Percentiles rank a stretch among this genome's conserved stretches.
Conservation (phyloP, 306 rosid genomes). For the Fragaria iinumae region DNA sequence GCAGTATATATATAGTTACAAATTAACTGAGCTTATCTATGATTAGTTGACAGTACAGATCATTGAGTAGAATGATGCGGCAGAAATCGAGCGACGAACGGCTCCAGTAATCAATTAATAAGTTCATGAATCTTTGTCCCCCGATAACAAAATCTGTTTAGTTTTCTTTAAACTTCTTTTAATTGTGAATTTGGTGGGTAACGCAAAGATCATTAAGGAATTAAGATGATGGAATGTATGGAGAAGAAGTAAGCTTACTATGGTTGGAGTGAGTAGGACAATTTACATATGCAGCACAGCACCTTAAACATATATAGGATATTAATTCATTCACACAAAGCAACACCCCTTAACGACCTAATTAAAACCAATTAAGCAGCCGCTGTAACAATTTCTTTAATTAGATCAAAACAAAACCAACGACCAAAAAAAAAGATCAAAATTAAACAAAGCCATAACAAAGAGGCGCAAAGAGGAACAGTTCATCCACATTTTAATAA, state of each 20-base stretch:
- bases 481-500: not conserved
- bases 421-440: too few relatives aligned
- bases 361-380: not conserved
- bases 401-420: not conserved
- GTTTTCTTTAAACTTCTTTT: not conserved
- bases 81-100: not conserved
- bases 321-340: not conserved
- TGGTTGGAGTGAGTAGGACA: not conserved
- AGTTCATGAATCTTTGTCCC: slow-evolving; percentile 1
- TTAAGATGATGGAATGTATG: not conserved
- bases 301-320: not conserved
- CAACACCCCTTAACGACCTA: not conserved
- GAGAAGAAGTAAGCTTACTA: not conserved
- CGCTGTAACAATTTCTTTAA: not conserved
- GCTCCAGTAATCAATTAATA: not conserved
- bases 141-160: not conserved
- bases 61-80: not conserved
- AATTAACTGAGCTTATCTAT: not conserved
- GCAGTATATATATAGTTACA: not conserved
- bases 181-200: slow-evolving; percentile 3
- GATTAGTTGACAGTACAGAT: not conserved
- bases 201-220: slow-evolving; percentile 7
- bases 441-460: not conserved
- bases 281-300: not conserved
- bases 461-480: slow-evolving; percentile 1